These are phyloP conservation scores for Lentinula aciculospora DNA, from an alignment of 768 basidiomycete genomes.

Conservation along the genomic window DNA sequence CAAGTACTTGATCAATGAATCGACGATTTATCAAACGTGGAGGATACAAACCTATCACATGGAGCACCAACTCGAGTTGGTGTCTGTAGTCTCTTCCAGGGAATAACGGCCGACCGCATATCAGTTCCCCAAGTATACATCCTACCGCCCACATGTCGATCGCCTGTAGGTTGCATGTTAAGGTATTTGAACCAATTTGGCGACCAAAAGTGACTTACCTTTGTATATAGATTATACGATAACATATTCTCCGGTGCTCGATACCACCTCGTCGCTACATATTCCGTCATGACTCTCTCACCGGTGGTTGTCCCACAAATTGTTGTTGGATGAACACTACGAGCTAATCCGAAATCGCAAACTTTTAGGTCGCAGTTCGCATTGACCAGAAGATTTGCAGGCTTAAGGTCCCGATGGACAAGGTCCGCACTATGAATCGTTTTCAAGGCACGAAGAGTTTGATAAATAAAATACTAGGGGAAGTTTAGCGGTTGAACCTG, in stretches of 20 bases:
- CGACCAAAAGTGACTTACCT: constrained; percentile 24
- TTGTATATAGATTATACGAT: constrained; percentile 85
- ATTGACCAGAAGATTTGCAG: constrained; percentile 84
- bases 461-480: constrained; percentile 65
- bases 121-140: constrained; percentile 76
- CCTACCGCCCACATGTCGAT: constrained; percentile 75
- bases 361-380: constrained; percentile 88
- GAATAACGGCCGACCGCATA: constrained; percentile 79
- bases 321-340: constrained; percentile 50
- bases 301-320: constrained; percentile 53
- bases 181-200: constrained; percentile 8
- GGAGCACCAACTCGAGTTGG: constrained; percentile 83
- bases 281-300: constrained; percentile 70
- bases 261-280: constrained; percentile 65
- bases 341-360: constrained; percentile 83
- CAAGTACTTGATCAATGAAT: not conserved
- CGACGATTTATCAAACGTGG: not conserved
- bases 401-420: constrained; percentile 74
- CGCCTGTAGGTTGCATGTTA: constrained; percentile 27
- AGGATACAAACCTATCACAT: constrained; percentile 34
- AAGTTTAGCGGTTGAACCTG: not conserved
- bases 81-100: constrained; percentile 86
- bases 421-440: constrained; percentile 86
- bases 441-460: constrained; percentile 82
- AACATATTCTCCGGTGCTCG: constrained; percentile 71